phyloP scores from a whole-genome alignment of 164 flowering plant species.

The Vitis labrusca region DNA sequence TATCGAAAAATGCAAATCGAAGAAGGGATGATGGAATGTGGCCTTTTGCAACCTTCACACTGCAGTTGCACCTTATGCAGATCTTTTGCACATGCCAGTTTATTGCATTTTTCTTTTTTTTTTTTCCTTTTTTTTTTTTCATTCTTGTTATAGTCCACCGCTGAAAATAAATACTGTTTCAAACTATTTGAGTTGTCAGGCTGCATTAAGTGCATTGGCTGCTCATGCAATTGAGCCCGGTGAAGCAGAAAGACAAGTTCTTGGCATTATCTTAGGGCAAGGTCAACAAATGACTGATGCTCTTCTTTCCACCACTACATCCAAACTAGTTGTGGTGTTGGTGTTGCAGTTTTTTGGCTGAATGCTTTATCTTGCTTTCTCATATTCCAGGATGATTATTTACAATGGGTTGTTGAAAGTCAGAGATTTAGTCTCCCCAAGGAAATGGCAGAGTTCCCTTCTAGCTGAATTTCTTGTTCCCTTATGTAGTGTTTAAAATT shows the following conservation, averaged over 20 bases:
- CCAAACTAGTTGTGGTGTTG: not conserved
- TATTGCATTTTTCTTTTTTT: not conserved
- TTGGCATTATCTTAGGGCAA: slow-evolving; percentile 80
- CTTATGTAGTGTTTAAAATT: not conserved
- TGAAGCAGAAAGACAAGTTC: slow-evolving; percentile 70
- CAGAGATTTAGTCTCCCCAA: slow-evolving; percentile 85
- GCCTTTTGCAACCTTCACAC: slow-evolving; percentile 51
- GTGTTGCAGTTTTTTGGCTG: not conserved
- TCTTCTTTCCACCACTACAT: not conserved
- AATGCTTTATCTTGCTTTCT: not conserved
- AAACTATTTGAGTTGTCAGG: slow-evolving; percentile 32
- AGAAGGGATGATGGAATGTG: too few relatives aligned
- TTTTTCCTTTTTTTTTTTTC: not conserved
- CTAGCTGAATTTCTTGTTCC: slow-evolving; percentile 42
- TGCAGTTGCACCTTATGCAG: slow-evolving; percentile 78
- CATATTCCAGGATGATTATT: not conserved
- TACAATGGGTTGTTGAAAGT: slow-evolving; percentile 70
- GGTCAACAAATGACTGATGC: slow-evolving; percentile 30
- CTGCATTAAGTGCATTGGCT: slow-evolving; percentile 80
- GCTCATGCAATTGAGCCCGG: slow-evolving; percentile 75
- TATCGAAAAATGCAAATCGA: too few relatives aligned
- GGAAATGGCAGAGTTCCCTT: slow-evolving; percentile 89
- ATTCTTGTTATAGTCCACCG: not conserved
- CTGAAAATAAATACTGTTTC: not conserved
- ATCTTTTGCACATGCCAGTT: slow-evolving; percentile 29